Evolutionary conservation across 768 basidiomycete species (phyloP), one percentile per base, ranked within the genome.

Genomic region (Exsudoporus frostii): DNA sequence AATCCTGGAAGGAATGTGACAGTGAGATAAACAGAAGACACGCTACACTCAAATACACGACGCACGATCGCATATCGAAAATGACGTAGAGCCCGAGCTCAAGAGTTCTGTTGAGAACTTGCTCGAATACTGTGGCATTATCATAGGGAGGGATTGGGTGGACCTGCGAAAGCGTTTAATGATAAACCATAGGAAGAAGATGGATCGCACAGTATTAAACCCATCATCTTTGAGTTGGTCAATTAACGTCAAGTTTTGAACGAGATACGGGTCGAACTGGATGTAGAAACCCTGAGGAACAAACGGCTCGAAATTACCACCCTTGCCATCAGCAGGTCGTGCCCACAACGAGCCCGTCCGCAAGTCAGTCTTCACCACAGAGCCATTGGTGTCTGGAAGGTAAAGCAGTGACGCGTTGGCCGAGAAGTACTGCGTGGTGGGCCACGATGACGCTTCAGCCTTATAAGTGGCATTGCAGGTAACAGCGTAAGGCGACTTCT

Each of bases 221-320:
- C 85, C 88, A 71, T 83, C 75, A 68, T 76, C 54, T 73, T 81
- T 82, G 39, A 90, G 73, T 46, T 77, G 75, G 49, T 83, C 71
- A 39, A 87, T 72, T 6, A 78, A 65, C 1, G 82, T 64, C 40
- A 80, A 60, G 62, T 90, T 82, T 7, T 70, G 62, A 2, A 71
- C 76, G 15, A 89, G 70, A 53, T 82, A 83, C 15, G 67, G 65
- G 37, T 77, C 79, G 43, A 86, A 85, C 6, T 75, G 66, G 0
- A 88, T 82, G 59, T 89, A 91, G 67, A 87, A 92, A 0, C 89
- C 89, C 41, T 88, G 78, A 0, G 90, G 88, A 51, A 91, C 66
- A 13, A 85, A 67, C 0, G 77, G 69, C 54, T 74, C 62, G 54
- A 69, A 69, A 2, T 27, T 19, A 1, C 59, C 51, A 19, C 62